A percentile compares a stretch with the other conserved stretches of the same genome.
Evolutionary conservation across 1,284 basidiomycete genomes (phyloP).

Genomic region (Volvariella volvacea): DNA sequence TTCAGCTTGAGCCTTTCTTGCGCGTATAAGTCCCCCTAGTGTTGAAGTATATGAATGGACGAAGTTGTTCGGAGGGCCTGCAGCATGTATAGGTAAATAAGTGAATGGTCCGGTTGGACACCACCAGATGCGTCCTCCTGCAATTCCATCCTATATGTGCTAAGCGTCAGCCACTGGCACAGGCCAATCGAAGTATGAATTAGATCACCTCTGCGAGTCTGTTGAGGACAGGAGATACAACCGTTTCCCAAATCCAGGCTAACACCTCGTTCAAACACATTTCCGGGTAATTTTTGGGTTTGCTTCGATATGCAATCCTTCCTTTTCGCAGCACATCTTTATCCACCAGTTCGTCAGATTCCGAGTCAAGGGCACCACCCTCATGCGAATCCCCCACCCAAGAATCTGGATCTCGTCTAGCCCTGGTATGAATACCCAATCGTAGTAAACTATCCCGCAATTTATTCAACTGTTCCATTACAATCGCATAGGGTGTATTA

Average conservation of each 20-base stretch:
- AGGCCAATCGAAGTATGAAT: slow-evolving; percentile 1
- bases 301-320: neutral
- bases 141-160: slow-evolving; percentile 9
- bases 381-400: too few relatives aligned
- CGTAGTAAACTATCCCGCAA: too few relatives aligned
- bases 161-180: neutral
- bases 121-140: slow-evolving; percentile 16
- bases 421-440: too few relatives aligned
- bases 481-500: too few relatives aligned
- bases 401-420: too few relatives aligned
- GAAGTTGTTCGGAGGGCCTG: slow-evolving; percentile 11
- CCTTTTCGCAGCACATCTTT: too few relatives aligned
- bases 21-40: slow-evolving; percentile 12
- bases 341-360: too few relatives aligned
- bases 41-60: slow-evolving; percentile 18
- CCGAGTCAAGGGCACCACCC: too few relatives aligned
- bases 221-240: slow-evolving; percentile 5
- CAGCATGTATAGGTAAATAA: slow-evolving; percentile 17
- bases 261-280: slow-evolving; percentile 4
- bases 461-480: too few relatives aligned
- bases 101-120: slow-evolving; percentile 15
- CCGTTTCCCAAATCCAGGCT: slow-evolving; percentile 2
- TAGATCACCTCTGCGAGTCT: slow-evolving; percentile 3
- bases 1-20: slow-evolving; percentile 1
- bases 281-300: neutral